These are phyloP conservation scores for Aspergillus hiratsukae DNA, from an alignment of 2,329 filamentous ascomycete genomes.

Conservation along the genomic window DNA sequence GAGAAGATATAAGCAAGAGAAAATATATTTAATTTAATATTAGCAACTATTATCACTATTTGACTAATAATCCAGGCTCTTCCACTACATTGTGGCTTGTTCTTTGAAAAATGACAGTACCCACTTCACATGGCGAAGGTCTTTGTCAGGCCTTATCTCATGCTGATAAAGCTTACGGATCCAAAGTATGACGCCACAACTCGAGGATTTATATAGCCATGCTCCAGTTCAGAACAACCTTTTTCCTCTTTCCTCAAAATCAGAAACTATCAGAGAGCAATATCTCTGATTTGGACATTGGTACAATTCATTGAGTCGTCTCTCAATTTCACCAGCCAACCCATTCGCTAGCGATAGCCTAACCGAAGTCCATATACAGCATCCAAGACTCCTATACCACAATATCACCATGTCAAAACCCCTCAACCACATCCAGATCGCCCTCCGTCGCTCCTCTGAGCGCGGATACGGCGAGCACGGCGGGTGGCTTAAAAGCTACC, in stretches of 20 bases:
- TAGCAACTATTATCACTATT: too few species aligned
- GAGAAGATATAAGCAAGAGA: too few species aligned
- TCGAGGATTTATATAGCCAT: background rate
- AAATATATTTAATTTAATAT: too few species aligned
- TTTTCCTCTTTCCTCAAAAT: background rate
- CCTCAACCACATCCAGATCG: slow-evolving; percentile 66
- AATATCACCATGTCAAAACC: slow-evolving; percentile 54
- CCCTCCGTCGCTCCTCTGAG: slow-evolving; percentile 64
- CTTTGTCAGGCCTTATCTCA: background rate
- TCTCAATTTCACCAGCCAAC: background rate
- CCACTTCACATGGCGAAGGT: too few species aligned
- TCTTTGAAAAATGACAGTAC: too few species aligned
- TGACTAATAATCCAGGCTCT: too few species aligned
- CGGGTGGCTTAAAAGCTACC: slow-evolving; percentile 83
- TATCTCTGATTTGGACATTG: background rate
- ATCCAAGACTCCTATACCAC: background rate
- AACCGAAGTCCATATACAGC: background rate
- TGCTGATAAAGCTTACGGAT: background rate
- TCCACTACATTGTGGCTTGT: too few species aligned
- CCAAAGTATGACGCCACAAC: background rate
- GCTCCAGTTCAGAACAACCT: background rate
- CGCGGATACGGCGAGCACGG: slow-evolving; percentile 77
- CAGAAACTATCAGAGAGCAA: background rate
- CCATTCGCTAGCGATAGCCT: background rate
- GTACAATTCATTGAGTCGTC: background rate